Base-by-base conservation (phyloP, 352 stramenopile species). In the Pythium diclinum region DNA sequence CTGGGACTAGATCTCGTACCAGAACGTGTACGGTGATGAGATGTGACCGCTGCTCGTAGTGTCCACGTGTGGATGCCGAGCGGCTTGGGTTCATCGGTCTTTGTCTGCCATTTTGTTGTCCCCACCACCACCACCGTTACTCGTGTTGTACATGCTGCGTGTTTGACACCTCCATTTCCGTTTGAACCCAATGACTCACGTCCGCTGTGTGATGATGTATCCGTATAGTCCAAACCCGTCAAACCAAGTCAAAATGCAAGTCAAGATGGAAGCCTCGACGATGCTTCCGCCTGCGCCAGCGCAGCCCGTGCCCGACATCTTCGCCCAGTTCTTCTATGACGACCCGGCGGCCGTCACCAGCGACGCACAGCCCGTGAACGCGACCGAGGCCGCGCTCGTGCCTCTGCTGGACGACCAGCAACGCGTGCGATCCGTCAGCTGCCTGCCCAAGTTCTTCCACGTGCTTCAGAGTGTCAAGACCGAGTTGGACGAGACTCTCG, bases 401-500 rank as follows among this genome's bases (percentile, higher is more conserved):
- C 73, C 67, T 25, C 74, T 93, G 46, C 84, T 91, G 21, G 81
- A 93, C 47, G 53, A 63, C 16, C 74, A 83, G 56, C 73, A 89
- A 17, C 72, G 73, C 16, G 59, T 93, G 36, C 70, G 71, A 17
- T 87, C 79, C 17, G 56, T 82, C 32, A 68, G 67, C 19, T 78
- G 83, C 63, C 61, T 91, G 19, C 38, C 72, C 34, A 77, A 75
- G 34, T 91, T 93, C 54, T 69, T 93, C 19, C 76, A 87, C 47
- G 58, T 88, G 32, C 62, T 93, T 10, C 68, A 76, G 7, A 57
- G 66, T 32, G 87, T 81, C 38, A 89, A 87, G 69, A 85, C 82
- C 0, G 85, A 93, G 53, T 75, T 83, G 10, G 83, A 91, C 48
- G 74, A 89, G 66, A 84, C 85, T 3, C 63, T 91, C 4, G 79